Evolutionary conservation across 495 filamentous ascomycete genomes (phyloP).

Genomic region (Talaromyces proteolyticus): DNA sequence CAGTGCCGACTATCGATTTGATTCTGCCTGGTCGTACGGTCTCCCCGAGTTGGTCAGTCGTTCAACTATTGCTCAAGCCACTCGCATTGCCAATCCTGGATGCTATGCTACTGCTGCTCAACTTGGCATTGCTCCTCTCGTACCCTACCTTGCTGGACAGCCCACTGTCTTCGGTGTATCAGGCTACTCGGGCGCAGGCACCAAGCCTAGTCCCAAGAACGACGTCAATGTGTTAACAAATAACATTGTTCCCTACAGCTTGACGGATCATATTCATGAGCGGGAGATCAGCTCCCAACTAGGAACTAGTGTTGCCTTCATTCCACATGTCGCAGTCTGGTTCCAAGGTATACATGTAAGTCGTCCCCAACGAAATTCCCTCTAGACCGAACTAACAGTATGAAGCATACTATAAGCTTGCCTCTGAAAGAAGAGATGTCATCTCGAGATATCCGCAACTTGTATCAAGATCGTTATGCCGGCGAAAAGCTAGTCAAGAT

Average conservation of each 20-base stretch:
- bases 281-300: constrained; percentile 80
- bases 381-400: constrained; percentile 12
- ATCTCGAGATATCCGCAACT: constrained; percentile 83
- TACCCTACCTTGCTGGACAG: constrained; percentile 70
- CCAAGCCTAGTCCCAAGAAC: constrained; percentile 94
- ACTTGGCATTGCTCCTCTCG: constrained; percentile 78
- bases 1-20: constrained; percentile 92
- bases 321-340: constrained; percentile 94
- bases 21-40: constrained; percentile 88
- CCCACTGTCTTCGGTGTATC: constrained; percentile 91
- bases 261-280: constrained; percentile 97
- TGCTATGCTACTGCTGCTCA: constrained; percentile 98
- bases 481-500: constrained; percentile 93
- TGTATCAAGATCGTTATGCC: constrained; percentile 95
- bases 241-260: constrained; percentile 88
- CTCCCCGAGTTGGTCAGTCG: constrained; percentile 83
- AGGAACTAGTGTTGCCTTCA: constrained; percentile 73
- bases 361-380: constrained; percentile 1
- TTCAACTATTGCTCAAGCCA: constrained; percentile 72
- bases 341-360: constrained; percentile 86
- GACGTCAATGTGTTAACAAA: constrained; percentile 79
- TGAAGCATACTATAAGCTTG: constrained; percentile 77
- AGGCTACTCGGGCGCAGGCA: constrained; percentile 94
- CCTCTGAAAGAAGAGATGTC: constrained; percentile 80
- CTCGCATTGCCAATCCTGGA: constrained; percentile 87